These are phyloP conservation scores for Solanum bulbocastanum DNA, from an alignment of 257 asterid species.

Conservation along the genomic window DNA sequence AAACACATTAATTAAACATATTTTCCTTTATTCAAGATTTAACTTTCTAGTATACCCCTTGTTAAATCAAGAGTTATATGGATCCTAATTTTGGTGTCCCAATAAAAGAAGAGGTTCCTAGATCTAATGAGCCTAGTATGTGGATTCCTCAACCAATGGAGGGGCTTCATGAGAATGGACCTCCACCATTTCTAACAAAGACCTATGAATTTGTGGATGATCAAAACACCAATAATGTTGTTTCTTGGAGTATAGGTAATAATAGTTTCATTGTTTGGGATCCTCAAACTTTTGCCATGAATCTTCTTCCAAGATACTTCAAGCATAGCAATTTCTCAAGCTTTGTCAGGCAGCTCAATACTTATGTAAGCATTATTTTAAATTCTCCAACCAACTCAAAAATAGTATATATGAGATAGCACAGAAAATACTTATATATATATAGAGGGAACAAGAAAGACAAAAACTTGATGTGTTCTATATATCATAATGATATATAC, in stretches of 20 bases:
- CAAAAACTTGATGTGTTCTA: background rate
- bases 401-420: background rate
- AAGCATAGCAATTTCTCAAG: conserved; percentile 76
- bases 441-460: background rate
- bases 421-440: background rate
- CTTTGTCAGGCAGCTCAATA: conserved; percentile 74
- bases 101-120: conserved; percentile 19
- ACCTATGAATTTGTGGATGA: conserved; percentile 74
- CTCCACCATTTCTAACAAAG: conserved; percentile 68
- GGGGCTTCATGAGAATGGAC: conserved; percentile 38
- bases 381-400: background rate
- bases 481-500: background rate
- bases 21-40: background rate
- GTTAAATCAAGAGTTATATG: conserved; percentile 2
- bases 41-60: background rate
- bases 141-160: conserved; percentile 43
- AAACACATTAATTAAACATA: background rate
- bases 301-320: conserved; percentile 72
- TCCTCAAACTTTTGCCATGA: conserved; percentile 49
- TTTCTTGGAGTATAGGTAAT: conserved; percentile 70
- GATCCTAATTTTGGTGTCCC: conserved; percentile 9
- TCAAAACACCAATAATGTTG: conserved; percentile 34
- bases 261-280: conserved; percentile 79
- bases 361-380: conserved; percentile 42
- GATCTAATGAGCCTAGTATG: conserved; percentile 4